A percentile compares a stretch with the other conserved stretches of the same genome.
phyloP scores from a whole-genome alignment of 139 green algal species.

The Micractinium sp. region DNA sequence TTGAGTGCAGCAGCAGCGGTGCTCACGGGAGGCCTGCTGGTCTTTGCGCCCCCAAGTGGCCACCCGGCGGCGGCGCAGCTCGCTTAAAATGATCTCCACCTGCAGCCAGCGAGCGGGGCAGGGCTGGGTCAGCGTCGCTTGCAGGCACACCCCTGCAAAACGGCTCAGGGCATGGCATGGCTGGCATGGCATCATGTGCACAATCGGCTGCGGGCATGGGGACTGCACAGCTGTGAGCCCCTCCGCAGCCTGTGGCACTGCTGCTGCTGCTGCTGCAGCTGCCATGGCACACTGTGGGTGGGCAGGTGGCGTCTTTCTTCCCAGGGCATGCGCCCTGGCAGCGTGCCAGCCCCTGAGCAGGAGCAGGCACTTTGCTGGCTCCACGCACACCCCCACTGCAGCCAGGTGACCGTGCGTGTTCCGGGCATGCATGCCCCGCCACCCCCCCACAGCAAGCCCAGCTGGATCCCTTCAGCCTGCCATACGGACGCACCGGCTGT shows the following conservation, averaged over 20 bases:
- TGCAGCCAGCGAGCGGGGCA: neutral
- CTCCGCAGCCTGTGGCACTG: neutral
- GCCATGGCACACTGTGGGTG: neutral
- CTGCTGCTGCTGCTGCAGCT: neutral
- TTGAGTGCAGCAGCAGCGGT: neutral
- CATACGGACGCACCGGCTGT: conserved; percentile 13
- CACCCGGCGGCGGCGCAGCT: conserved; percentile 16
- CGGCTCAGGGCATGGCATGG: neutral
- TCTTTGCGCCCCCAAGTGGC: conserved; percentile 1
- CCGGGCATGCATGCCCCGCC: no score
- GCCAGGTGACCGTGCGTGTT: neutral
- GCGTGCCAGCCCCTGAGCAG: no score
- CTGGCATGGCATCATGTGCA: neutral
- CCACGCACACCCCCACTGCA: neutral
- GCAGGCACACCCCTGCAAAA: neutral
- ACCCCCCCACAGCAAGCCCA: neutral
- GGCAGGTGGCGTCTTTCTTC: neutral
- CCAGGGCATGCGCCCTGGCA: no score
- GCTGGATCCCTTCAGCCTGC: neutral
- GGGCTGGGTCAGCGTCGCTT: neutral
- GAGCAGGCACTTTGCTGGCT: neutral
- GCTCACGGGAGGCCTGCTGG: conserved; percentile 25
- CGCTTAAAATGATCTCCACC: conserved; percentile 11
- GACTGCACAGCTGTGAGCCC: neutral
- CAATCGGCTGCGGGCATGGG: no score